Evolutionary conservation across 2,329 filamentous ascomycete species (phyloP).

Genomic region (Fusarium euwallaceae): DNA sequence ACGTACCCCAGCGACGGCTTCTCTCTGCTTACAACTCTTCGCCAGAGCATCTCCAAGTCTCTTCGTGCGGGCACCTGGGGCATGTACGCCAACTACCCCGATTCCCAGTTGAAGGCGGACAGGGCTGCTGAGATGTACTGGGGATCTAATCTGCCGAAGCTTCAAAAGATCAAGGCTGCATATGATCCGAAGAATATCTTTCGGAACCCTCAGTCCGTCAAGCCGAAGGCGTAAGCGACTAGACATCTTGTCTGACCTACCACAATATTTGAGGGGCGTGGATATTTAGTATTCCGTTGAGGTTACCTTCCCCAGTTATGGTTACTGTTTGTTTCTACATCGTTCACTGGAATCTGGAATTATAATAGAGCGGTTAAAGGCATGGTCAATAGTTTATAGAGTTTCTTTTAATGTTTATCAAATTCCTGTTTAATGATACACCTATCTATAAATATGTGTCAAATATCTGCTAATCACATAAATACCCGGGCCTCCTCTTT

Average conservation of each 20-base stretch:
- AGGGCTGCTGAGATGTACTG: conserved; percentile 55
- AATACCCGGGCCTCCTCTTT: not conserved
- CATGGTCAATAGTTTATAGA: not conserved
- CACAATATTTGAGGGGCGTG: not conserved
- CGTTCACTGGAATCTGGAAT: not conserved
- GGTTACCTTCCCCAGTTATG: too few relatives aligned
- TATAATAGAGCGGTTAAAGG: not conserved
- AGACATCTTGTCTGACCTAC: not conserved
- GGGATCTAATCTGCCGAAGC: conserved; percentile 50
- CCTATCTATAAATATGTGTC: not conserved
- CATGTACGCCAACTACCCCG: conserved; percentile 59
- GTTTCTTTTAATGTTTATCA: not conserved
- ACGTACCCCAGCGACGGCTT: conserved; percentile 54
- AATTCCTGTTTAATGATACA: not conserved
- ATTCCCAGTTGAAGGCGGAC: conserved; percentile 51
- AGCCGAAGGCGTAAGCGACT: conserved; percentile 23
- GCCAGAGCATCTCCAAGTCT: conserved; percentile 49
- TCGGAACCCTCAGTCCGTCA: conserved; percentile 53
- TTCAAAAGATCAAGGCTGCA: conserved; percentile 53
- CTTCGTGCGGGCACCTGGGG: conserved; percentile 50
- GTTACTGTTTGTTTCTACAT: not conserved
- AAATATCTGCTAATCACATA: not conserved
- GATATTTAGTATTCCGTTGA: too few relatives aligned
- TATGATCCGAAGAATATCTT: conserved; percentile 56
- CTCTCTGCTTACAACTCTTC: conserved; percentile 50